Percentiles rank a stretch among this genome's conserved stretches.
phyloP scores from a whole-genome alignment of 441 rosid species.

The Adansonia grandidieri region DNA sequence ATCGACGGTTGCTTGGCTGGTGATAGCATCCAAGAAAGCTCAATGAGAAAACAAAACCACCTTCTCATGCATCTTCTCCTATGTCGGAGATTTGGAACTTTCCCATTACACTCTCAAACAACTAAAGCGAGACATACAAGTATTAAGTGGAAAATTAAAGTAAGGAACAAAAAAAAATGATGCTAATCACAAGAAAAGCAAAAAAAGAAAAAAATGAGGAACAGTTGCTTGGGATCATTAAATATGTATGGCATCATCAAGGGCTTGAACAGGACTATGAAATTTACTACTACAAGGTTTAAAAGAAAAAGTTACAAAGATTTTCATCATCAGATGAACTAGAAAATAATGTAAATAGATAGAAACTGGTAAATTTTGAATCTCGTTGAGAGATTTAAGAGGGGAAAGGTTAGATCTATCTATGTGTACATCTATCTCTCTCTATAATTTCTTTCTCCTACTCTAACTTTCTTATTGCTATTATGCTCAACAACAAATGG shows the following conservation, averaged over 20 bases:
- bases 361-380: background rate
- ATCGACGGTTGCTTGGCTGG: background rate
- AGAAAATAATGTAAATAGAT: no score
- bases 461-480: conserved; percentile 19
- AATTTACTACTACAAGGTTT: background rate
- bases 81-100: conserved; percentile 41
- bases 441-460: background rate
- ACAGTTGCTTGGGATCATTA: background rate
- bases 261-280: background rate
- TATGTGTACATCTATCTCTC: background rate
- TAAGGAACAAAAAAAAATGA: background rate
- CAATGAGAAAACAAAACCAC: conserved; percentile 21
- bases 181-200: no score
- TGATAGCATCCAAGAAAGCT: background rate
- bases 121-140: background rate
- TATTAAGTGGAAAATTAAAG: background rate
- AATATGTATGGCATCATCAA: background rate
- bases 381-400: background rate
- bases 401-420: conserved; percentile 15
- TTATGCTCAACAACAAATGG: conserved; percentile 41
- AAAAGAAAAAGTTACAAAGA: background rate
- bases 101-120: conserved; percentile 32
- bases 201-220: no score
- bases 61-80: conserved; percentile 50
- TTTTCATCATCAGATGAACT: background rate